Percentiles rank a stretch among this genome's conserved stretches.
These are phyloP conservation scores for Pachysandra terminalis DNA, from an alignment of 164 flowering plant species.

Conservation along the genomic window DNA sequence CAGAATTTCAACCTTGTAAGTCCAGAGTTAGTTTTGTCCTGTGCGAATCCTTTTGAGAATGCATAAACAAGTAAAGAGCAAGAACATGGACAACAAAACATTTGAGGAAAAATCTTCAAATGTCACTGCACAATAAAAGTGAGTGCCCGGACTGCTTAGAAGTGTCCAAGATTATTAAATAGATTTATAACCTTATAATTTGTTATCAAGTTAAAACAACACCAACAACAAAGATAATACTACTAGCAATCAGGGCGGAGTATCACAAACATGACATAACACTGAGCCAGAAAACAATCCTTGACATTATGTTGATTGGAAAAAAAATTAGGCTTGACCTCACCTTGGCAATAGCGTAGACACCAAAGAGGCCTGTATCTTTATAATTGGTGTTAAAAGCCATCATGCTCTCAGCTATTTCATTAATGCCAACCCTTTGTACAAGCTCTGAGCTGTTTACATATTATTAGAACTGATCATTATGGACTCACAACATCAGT, in stretches of 20 bases:
- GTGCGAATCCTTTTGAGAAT: too few relatives aligned
- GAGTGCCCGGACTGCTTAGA: too few relatives aligned
- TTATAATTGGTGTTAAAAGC: conserved; percentile 57
- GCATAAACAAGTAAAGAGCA: too few relatives aligned
- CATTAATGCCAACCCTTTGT: conserved; percentile 85
- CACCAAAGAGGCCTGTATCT: conserved; percentile 74
- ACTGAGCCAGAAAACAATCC: neutral
- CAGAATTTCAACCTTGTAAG: too few relatives aligned
- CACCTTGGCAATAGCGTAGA: conserved; percentile 96
- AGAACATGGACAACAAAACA: too few relatives aligned
- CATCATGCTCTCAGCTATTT: conserved; percentile 70
- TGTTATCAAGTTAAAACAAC: too few relatives aligned
- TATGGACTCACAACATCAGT: neutral
- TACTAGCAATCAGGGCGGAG: neutral
- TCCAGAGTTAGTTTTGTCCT: too few relatives aligned
- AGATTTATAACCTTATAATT: too few relatives aligned
- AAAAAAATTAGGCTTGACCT: neutral
- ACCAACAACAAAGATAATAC: too few relatives aligned
- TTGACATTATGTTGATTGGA: neutral
- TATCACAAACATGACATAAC: neutral
- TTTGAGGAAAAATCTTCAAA: too few relatives aligned
- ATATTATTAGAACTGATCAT: conserved; percentile 10
- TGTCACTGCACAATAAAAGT: too few relatives aligned
- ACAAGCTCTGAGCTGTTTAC: conserved; percentile 76
- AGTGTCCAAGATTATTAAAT: too few relatives aligned